These are phyloP conservation scores for Luzula sylvatica DNA, from an alignment of 176 grass and related monocot genomes.

Conservation along the genomic window DNA sequence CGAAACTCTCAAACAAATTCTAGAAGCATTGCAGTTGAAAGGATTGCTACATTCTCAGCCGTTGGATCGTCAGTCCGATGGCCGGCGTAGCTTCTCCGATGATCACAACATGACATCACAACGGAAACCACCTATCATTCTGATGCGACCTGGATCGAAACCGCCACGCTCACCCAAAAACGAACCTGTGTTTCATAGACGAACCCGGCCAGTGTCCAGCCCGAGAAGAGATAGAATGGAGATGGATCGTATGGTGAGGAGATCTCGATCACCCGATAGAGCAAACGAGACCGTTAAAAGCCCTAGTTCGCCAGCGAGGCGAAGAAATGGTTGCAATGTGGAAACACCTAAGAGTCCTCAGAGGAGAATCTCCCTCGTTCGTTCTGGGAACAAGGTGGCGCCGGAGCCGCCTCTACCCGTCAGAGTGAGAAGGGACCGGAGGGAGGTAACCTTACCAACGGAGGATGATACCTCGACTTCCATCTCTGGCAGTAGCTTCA, in stretches of 20 bases:
- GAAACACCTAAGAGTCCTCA: conserved; percentile 16
- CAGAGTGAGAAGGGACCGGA: conserved; percentile 27
- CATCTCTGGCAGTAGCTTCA: conserved; percentile 46
- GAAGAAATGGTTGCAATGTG: conserved; percentile 8
- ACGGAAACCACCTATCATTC: conserved; percentile 42
- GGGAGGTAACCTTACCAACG: not conserved
- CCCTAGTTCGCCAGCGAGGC: conserved; percentile 31
- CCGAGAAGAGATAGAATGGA: not conserved
- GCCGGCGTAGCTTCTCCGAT: conserved; percentile 16
- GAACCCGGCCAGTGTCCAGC: not conserved
- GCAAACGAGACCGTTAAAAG: conserved; percentile 19
- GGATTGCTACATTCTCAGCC: conserved; percentile 45
- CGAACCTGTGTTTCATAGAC: not conserved
- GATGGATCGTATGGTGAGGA: conserved; percentile 15
- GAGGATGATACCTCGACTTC: conserved; percentile 56
- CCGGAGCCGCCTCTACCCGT: conserved; percentile 21
- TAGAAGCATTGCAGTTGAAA: conserved; percentile 86
- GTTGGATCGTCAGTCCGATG: not conserved
- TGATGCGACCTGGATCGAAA: conserved; percentile 45
- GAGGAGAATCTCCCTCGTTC: conserved; percentile 22
- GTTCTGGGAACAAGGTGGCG: conserved; percentile 26
- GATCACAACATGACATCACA: not conserved
- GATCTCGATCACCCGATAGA: conserved; percentile 25
- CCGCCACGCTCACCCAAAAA: conserved; percentile 9
- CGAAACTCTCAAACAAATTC: conserved; percentile 84